These are phyloP conservation scores for Corrigiola litoralis DNA, from an alignment of 179 eudicot species.

Conservation along the genomic window DNA sequence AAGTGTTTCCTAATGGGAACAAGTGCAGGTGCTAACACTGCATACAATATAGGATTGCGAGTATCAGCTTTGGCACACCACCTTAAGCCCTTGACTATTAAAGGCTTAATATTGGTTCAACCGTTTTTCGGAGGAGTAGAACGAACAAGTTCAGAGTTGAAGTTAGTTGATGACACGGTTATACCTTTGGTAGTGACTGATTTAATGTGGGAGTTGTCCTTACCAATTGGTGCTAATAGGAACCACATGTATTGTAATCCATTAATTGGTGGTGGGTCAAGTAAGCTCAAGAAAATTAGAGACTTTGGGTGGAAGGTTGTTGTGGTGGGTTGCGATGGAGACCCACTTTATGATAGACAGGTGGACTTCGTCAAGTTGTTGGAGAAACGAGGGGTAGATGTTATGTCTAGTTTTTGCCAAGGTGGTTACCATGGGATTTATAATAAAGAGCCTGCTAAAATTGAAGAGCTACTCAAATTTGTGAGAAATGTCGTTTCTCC, in stretches of 20 bases:
- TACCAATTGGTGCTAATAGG: slow-evolving; percentile 36
- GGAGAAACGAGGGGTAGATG: slow-evolving; percentile 12
- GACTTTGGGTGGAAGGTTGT: slow-evolving; percentile 25
- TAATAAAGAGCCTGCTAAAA: neutral
- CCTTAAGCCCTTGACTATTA: slow-evolving; percentile 33
- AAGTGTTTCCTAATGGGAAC: slow-evolving; percentile 43
- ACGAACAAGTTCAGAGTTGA: slow-evolving; percentile 32
- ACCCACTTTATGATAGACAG: slow-evolving; percentile 23
- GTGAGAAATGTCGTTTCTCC: slow-evolving; percentile 7
- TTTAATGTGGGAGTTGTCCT: slow-evolving; percentile 41
- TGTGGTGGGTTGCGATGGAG: slow-evolving; percentile 26
- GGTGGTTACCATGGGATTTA: slow-evolving; percentile 24
- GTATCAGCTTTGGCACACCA: slow-evolving; percentile 15
- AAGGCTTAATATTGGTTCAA: slow-evolving; percentile 43
- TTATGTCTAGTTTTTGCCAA: slow-evolving; percentile 15
- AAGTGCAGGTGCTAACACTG: slow-evolving; percentile 53
- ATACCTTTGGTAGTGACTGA: slow-evolving; percentile 29
- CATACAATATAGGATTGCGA: slow-evolving; percentile 36
- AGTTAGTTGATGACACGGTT: slow-evolving; percentile 7
- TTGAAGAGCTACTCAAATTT: slow-evolving; percentile 4
- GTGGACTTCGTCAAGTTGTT: slow-evolving; percentile 18
- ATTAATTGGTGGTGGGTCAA: slow-evolving; percentile 1
- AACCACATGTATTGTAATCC: slow-evolving; percentile 27
- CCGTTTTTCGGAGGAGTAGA: slow-evolving; percentile 43
- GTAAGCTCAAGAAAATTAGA: neutral